A percentile compares a stretch with the other conserved stretches of the same genome.
Conservation (phyloP, 139 green algal species). For the Ettlia oleoabundans region DNA sequence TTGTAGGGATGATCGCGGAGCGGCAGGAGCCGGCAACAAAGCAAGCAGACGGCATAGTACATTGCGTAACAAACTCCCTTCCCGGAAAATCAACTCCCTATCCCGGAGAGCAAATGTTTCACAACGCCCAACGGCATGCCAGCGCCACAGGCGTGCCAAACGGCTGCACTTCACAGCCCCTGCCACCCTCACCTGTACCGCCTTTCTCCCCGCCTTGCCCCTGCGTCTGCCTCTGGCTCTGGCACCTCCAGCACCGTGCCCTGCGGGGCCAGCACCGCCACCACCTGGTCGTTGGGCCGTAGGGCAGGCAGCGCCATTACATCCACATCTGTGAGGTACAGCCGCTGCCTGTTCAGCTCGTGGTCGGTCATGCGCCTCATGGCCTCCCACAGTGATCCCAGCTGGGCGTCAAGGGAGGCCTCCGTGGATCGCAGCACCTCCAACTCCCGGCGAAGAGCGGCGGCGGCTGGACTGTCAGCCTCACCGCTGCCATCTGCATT, state of each 20-base stretch:
- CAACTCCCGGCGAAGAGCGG: background rate
- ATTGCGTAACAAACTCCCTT: too few species aligned
- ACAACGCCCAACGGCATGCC: too few species aligned
- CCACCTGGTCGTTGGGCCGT: slow-evolving; percentile 64
- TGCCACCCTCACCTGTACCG: slow-evolving; percentile 55
- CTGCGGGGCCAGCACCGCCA: slow-evolving; percentile 81
- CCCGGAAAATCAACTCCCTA: too few species aligned
- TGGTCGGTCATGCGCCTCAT: slow-evolving; percentile 12
- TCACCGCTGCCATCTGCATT: background rate
- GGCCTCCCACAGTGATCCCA: background rate
- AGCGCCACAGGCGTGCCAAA: too few species aligned
- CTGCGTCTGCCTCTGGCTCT: slow-evolving; percentile 48
- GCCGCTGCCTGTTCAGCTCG: slow-evolving; percentile 21
- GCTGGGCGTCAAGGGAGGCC: background rate
- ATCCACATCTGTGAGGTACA: slow-evolving; percentile 75
- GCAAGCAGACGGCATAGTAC: too few species aligned
- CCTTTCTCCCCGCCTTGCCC: slow-evolving; percentile 25
- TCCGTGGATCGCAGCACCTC: background rate
- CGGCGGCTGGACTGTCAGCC: background rate
- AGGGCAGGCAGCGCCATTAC: slow-evolving; percentile 76
- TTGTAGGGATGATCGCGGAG: too few species aligned
- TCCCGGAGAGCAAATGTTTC: too few species aligned
- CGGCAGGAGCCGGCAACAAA: too few species aligned
- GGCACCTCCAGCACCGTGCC: slow-evolving; percentile 86
- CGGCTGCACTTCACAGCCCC: too few species aligned